phyloP scores from a whole-genome alignment of 163 green algal genomes.

The Scenedesmus sp. region DNA sequence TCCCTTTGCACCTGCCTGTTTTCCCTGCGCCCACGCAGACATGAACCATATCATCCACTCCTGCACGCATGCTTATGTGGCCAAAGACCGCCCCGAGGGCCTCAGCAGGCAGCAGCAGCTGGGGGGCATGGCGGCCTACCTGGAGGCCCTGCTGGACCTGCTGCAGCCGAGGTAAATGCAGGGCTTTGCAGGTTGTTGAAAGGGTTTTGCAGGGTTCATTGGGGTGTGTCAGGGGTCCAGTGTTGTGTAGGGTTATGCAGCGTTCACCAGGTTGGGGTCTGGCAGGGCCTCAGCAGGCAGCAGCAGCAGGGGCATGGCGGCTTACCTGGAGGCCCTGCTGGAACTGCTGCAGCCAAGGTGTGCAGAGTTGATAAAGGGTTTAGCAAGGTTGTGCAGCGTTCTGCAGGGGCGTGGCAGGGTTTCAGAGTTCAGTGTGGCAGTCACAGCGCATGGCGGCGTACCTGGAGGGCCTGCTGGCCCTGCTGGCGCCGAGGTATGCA shows the following conservation, averaged over 20 bases:
- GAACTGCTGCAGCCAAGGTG: conserved; percentile 53
- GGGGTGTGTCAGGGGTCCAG: too few species aligned
- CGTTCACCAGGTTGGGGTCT: too few species aligned
- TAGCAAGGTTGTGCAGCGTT: background rate
- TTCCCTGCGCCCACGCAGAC: conserved; percentile 52
- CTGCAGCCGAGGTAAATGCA: conserved; percentile 49
- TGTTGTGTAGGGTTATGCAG: too few species aligned
- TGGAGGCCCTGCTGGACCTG: conserved; percentile 59
- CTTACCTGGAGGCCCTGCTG: conserved; percentile 59
- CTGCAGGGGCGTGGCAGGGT: too few species aligned
- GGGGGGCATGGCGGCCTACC: conserved; percentile 54
- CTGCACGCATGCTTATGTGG: conserved; percentile 85
- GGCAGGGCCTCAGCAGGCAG: too few species aligned
- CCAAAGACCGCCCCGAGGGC: conserved; percentile 71
- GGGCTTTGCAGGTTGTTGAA: background rate
- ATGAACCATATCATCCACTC: conserved; percentile 94
- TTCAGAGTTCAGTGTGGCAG: too few species aligned
- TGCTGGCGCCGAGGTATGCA: background rate
- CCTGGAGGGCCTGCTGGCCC: conserved; percentile 58
- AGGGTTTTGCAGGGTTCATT: too few species aligned
- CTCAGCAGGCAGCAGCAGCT: conserved; percentile 35
- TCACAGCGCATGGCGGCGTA: conserved; percentile 49
- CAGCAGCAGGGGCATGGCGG: conserved; percentile 25
- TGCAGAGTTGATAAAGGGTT: background rate
- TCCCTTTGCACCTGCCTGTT: background rate